Percentiles rank a stretch among this genome's conserved stretches.
Evolutionary conservation across 441 rosid species (phyloP).

Genomic region (Pelargonium citronellum): DNA sequence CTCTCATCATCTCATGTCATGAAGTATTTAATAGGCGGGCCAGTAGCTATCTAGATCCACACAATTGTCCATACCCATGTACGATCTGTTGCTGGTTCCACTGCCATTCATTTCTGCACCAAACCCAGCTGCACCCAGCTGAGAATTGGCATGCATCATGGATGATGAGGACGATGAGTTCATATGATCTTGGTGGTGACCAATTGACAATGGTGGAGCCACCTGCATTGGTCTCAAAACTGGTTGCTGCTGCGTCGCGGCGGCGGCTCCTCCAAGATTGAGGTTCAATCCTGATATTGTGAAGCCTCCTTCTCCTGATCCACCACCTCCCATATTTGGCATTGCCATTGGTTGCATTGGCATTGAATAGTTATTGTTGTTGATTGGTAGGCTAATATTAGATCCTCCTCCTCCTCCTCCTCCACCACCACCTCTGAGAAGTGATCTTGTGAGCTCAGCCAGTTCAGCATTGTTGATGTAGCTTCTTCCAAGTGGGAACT

Average conservation of each 20-base stretch:
- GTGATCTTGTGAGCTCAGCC: neutral
- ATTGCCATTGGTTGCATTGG: too few relatives aligned
- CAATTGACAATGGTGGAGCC: neutral
- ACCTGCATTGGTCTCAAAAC: neutral
- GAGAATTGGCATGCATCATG: neutral
- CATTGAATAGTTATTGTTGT: neutral
- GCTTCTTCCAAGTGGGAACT: neutral
- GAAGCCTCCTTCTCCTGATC: neutral
- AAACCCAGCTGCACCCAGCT: neutral
- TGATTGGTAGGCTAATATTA: neutral
- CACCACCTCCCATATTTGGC: neutral
- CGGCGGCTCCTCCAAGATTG: neutral
- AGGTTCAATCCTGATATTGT: neutral
- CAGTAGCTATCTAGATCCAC: neutral
- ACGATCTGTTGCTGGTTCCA: too few relatives aligned
- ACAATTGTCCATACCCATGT: neutral
- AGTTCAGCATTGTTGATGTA: neutral
- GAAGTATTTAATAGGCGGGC: neutral
- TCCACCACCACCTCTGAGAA: neutral
- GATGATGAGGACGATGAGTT: neutral
- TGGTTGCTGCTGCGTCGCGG: neutral
- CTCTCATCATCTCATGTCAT: too few relatives aligned
- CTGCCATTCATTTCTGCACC: neutral
- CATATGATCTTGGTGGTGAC: neutral
- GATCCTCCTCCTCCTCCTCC: neutral